These are phyloP conservation scores for Pleurotus salmoneostramineus DNA, from an alignment of 768 basidiomycete species.

Conservation along the genomic window DNA sequence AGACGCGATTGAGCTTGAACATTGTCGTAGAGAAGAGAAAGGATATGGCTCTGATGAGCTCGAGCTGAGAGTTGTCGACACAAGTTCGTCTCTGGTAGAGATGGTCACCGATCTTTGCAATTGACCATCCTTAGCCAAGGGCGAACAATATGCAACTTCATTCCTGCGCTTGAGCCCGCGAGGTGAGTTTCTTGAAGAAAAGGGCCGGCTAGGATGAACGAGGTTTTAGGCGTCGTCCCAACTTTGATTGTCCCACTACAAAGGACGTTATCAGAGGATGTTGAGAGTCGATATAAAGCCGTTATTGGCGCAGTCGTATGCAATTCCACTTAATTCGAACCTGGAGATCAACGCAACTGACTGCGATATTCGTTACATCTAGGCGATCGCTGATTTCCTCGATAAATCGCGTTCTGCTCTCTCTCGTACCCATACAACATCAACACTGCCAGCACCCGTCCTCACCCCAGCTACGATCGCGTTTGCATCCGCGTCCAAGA, in stretches of 20 bases:
- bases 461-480: constrained; percentile 80
- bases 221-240: constrained; percentile 63
- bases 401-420: constrained; percentile 75
- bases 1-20: neutral
- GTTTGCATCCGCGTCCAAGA: constrained; percentile 48
- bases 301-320: constrained; percentile 69
- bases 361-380: neutral
- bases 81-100: constrained; percentile 30
- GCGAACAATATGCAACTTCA: constrained; percentile 73
- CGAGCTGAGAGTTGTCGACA: constrained; percentile 63
- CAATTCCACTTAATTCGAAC: neutral
- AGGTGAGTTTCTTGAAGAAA: constrained; percentile 30
- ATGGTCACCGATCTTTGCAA: neutral
- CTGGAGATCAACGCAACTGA: too few relatives aligned
- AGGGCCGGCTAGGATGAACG: neutral
- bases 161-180: constrained; percentile 77
- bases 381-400: constrained; percentile 78
- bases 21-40: constrained; percentile 57
- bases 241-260: constrained; percentile 82
- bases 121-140: constrained; percentile 47
- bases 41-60: constrained; percentile 80
- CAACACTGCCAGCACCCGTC: constrained; percentile 68
- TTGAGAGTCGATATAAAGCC: constrained; percentile 79
- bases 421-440: constrained; percentile 69
- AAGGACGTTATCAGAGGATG: constrained; percentile 63